phyloP scores from a whole-genome alignment of 2,329 filamentous ascomycete genomes.

The Sordariomycetes sp. region DNA sequence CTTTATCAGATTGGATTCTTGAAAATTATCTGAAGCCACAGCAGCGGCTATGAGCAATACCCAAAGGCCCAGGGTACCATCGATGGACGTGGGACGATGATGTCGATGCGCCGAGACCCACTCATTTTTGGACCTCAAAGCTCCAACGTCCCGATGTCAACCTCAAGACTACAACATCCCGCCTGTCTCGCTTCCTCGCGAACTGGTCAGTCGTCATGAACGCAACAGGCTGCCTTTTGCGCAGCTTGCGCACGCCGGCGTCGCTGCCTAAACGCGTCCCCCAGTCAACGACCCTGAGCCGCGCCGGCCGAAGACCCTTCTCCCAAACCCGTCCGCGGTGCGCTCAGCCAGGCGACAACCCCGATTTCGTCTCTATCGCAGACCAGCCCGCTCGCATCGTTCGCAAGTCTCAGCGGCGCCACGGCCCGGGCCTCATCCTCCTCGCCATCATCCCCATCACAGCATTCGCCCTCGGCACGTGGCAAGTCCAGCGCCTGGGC shows the following conservation, averaged over 20 bases:
- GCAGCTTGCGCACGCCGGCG: neutral
- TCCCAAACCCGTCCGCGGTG: slow-evolving; percentile 1
- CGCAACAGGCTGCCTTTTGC: neutral
- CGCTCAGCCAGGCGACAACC: slow-evolving; percentile 58
- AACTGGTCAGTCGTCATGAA: slow-evolving; percentile 1
- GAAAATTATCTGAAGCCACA: too few species aligned
- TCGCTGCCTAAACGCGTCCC: slow-evolving; percentile 4
- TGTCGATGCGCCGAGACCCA: too few species aligned
- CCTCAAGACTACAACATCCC: too few species aligned
- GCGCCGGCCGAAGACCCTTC: slow-evolving; percentile 1
- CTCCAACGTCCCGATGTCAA: too few species aligned
- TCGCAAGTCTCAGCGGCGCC: slow-evolving; percentile 58
- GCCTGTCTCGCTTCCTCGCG: too few species aligned
- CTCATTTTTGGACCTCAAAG: too few species aligned
- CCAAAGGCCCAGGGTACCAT: too few species aligned
- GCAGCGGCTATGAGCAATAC: too few species aligned
- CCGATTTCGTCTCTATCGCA: slow-evolving; percentile 74
- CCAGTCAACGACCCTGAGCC: slow-evolving; percentile 6
- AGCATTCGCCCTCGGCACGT: slow-evolving; percentile 81
- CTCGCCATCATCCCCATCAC: slow-evolving; percentile 85
- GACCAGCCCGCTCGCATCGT: slow-evolving; percentile 79
- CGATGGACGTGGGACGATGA: too few species aligned
- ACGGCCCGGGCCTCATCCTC: slow-evolving; percentile 73
- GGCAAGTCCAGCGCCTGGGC: slow-evolving; percentile 86
- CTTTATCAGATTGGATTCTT: too few species aligned